Base-by-base conservation (phyloP, 768 basidiomycete species). In the Lactarius deliciosus region DNA sequence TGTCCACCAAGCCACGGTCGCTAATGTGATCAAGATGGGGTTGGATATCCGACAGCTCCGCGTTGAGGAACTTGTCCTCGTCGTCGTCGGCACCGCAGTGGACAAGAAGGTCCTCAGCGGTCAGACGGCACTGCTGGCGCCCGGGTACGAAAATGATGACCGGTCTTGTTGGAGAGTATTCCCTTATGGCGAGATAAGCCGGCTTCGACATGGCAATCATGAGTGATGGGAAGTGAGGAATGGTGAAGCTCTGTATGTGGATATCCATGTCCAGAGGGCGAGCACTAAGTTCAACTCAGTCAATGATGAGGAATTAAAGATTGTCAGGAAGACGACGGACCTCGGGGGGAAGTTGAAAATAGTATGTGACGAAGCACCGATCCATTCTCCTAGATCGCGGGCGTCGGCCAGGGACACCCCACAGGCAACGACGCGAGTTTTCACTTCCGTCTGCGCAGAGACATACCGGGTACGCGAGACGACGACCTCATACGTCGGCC, bases 161-260 rank as follows among this genome's bases (percentile, higher is more conserved):
- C 0, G 96, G 96, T 72, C 91, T 92, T 5, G 85, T 82, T 0
- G 87, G 83, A 0, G 97, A 89, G 70, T 94, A 88, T 74, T 99
- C 96, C 54, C 88, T 80, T 67, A 98, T 90, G 36, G 96, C 89
- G 8, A 98, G 85, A 75, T 98, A 98, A 0, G 96, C 92, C 0
- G 97, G 97, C 75, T 98, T 98, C 10, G 96, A 95, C 97, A 99
- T 98, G 55, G 95, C 85, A 66, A 98, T 94, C 96, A 99, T 98
- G 50, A 99, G 81, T 0, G 95, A 97, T 0, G 97, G 95, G 86
- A 96, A 97, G 74, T 98, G 97, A n/a, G 95, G 93, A 56, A 95
- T 92, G 32, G 85, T 86, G 81, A 97, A 99, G 50, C 92, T 94
- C 73, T 99, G 97, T 9, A 99, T 79, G 74, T 98, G 96, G 57